Evolutionary conservation across 306 rosid species (phyloP).

Genomic region (Echinosophora koreensis): DNA sequence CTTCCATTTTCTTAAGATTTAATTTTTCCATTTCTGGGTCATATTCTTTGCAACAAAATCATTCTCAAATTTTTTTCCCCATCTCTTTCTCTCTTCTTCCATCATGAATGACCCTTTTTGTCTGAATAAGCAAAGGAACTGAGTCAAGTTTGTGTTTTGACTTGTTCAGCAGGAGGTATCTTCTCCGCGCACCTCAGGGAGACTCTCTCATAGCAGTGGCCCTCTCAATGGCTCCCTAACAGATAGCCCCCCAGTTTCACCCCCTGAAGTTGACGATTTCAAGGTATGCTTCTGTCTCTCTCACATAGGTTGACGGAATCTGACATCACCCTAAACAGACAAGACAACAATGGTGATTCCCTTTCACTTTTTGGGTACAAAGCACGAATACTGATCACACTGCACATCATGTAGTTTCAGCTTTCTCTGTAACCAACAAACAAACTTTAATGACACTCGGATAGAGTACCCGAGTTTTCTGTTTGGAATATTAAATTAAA

Average conservation of each 20-base stretch:
- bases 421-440: conserved; percentile 73
- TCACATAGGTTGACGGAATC: conserved; percentile 49
- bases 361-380: conserved; percentile 38
- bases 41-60: conserved; percentile 16
- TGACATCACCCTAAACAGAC: conserved; percentile 34
- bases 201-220: conserved; percentile 94
- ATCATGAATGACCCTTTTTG: too few species aligned
- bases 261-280: conserved; percentile 81
- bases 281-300: conserved; percentile 62
- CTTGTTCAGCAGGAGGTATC: conserved; percentile 83
- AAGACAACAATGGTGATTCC: conserved; percentile 35
- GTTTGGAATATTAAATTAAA: too few species aligned
- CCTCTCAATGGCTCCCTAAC: conserved; percentile 93
- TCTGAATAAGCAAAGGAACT: neutral
- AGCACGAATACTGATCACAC: conserved; percentile 47
- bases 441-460: conserved; percentile 45
- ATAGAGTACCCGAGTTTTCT: too few species aligned
- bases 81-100: neutral
- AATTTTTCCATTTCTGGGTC: conserved; percentile 18
- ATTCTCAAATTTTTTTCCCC: neutral
- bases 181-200: conserved; percentile 92
- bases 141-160: neutral
- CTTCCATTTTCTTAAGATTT: neutral
- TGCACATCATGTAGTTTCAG: conserved; percentile 58
- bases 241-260: conserved; percentile 95